These are phyloP conservation scores for Penicillium canescens DNA, from an alignment of 495 filamentous ascomycete genomes.

Conservation along the genomic window DNA sequence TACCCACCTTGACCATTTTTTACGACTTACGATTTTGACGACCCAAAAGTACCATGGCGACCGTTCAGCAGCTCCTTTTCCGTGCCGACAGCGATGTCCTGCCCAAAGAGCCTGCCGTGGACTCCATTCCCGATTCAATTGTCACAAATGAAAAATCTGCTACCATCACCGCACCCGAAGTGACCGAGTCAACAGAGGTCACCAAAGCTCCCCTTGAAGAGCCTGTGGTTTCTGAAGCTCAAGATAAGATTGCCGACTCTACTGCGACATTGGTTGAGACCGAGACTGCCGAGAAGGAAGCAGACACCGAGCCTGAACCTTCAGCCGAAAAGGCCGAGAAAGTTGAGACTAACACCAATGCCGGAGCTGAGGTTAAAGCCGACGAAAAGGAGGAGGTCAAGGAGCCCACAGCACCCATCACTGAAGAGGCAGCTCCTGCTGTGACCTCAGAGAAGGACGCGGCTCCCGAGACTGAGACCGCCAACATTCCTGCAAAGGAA, in stretches of 20 bases:
- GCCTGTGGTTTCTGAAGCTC: no score
- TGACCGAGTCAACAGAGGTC: no score
- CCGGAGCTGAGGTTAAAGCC: constrained; percentile 3
- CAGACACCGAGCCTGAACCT: neutral
- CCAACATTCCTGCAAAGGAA: neutral
- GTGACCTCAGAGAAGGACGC: constrained; percentile 4
- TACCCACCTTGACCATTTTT: constrained; percentile 7
- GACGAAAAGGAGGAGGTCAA: constrained; percentile 9
- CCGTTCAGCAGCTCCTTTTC: constrained; percentile 1
- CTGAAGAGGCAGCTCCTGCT: constrained; percentile 1
- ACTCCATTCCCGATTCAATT: neutral
- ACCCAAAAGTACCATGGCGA: constrained; percentile 5
- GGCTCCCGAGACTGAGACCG: neutral
- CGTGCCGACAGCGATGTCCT: constrained; percentile 1
- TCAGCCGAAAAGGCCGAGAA: neutral
- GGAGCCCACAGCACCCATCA: neutral
- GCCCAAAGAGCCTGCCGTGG: neutral
- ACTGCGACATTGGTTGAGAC: constrained; percentile 3
- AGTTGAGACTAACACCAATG: neutral
- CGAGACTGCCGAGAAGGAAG: neutral
- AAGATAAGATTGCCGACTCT: neutral
- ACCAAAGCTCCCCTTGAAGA: no score
- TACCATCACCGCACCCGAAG: no score
- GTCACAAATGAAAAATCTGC: neutral
- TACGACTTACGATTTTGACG: constrained; percentile 11